These are phyloP conservation scores for Hyphopichia wangnamkhiaoensis DNA, from an alignment of 1,139 yeast genomes.

Conservation along the genomic window DNA sequence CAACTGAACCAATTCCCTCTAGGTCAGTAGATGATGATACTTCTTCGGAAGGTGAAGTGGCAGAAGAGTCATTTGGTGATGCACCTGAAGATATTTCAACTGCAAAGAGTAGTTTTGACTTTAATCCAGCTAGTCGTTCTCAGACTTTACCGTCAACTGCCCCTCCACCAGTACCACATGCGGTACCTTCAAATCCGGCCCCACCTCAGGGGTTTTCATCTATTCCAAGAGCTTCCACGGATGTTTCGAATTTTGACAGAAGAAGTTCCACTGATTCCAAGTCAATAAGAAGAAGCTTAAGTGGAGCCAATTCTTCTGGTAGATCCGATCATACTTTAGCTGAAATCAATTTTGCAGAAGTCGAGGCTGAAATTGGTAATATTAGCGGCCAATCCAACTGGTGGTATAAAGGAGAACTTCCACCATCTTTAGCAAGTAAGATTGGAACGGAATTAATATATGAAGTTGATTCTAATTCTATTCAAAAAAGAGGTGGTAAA, in stretches of 20 bases:
- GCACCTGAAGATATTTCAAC: background rate
- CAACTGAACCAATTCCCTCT: constrained; percentile 11
- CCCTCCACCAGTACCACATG: constrained; percentile 15
- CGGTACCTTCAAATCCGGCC: constrained; percentile 12
- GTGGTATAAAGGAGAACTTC: constrained; percentile 68
- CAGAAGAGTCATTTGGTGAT: background rate
- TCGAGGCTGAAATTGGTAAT: constrained; percentile 35
- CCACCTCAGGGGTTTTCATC: constrained; percentile 5
- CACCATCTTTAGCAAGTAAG: constrained; percentile 50
- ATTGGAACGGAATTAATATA: constrained; percentile 51
- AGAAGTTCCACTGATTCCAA: constrained; percentile 2
- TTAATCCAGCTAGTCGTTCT: constrained; percentile 9
- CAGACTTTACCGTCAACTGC: constrained; percentile 9
- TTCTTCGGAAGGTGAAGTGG: constrained; percentile 3
- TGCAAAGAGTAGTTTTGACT: constrained; percentile 7
- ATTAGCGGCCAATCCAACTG: constrained; percentile 47
- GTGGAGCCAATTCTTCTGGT: constrained; percentile 19
- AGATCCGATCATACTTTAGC: constrained; percentile 31
- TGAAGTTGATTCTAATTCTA: constrained; percentile 64
- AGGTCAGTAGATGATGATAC: constrained; percentile 1
- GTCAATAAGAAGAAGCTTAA: constrained; percentile 4
- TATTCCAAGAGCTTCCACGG: constrained; percentile 2
- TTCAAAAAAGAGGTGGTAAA: constrained; percentile 60
- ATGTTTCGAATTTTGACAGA: background rate
- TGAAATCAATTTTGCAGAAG: constrained; percentile 22